Percentiles rank a stretch among this genome's conserved stretches.
Conservation (phyloP, 2,329 filamentous ascomycete genomes). For the Nemania bipapillata region DNA sequence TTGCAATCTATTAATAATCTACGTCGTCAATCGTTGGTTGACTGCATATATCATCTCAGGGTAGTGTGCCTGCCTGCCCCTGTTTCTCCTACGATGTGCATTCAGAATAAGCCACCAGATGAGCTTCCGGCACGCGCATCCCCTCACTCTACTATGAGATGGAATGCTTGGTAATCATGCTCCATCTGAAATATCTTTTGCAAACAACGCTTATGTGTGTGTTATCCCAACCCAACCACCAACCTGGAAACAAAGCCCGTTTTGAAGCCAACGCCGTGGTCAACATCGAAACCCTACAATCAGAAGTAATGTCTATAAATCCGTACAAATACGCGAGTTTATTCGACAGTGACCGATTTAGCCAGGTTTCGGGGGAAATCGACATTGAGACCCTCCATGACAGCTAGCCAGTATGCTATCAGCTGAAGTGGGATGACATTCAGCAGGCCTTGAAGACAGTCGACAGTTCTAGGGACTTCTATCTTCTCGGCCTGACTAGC, state of each 20-base stretch:
- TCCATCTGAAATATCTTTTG: slow-evolving; percentile 36
- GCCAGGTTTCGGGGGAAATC: slow-evolving; percentile 98
- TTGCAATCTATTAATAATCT: slow-evolving; percentile 33
- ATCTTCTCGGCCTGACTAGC: slow-evolving; percentile 92
- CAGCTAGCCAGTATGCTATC: slow-evolving; percentile 98
- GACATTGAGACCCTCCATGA: slow-evolving; percentile 94
- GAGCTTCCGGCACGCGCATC: slow-evolving; percentile 17
- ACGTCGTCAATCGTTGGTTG: slow-evolving; percentile 33
- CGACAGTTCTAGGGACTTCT: slow-evolving; percentile 94
- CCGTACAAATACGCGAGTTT: slow-evolving; percentile 54
- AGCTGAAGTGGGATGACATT: slow-evolving; percentile 98
- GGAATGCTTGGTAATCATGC: slow-evolving; percentile 13
- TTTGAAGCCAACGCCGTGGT: slow-evolving; percentile 44
- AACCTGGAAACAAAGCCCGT: slow-evolving; percentile 39
- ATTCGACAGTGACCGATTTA: slow-evolving; percentile 99
- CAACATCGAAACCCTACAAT: slow-evolving; percentile 36
- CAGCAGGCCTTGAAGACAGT: slow-evolving; percentile 93
- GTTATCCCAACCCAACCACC: slow-evolving; percentile 42
- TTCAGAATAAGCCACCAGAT: slow-evolving; percentile 6
- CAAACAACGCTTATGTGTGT: slow-evolving; percentile 42
- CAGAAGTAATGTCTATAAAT: slow-evolving; percentile 27
- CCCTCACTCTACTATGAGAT: slow-evolving; percentile 24
- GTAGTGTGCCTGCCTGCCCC: slow-evolving; percentile 19
- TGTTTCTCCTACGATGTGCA: slow-evolving; percentile 6
- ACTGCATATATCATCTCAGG: slow-evolving; percentile 28